Percentiles rank a stretch among this genome's conserved stretches.
These are phyloP conservation scores for Exobasidium cylindrosporum DNA, from an alignment of 1,284 basidiomycete genomes.

Conservation along the genomic window DNA sequence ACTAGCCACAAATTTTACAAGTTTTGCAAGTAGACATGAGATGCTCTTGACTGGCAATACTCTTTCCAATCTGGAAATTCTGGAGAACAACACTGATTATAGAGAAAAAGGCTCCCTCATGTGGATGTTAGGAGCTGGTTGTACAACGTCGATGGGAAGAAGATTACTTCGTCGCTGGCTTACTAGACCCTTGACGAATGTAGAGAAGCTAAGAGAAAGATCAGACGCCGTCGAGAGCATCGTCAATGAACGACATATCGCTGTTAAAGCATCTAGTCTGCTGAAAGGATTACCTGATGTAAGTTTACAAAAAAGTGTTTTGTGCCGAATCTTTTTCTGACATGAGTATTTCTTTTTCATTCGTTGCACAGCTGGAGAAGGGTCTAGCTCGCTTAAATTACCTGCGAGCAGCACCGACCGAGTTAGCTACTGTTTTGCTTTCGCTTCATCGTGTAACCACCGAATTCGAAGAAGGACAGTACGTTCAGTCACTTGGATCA, in stretches of 20 bases:
- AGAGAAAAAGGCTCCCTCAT: constrained; percentile 74
- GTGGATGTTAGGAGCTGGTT: constrained; percentile 72
- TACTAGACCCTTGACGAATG: constrained; percentile 75
- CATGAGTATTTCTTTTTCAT: not conserved
- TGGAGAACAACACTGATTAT: constrained; percentile 65
- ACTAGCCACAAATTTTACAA: constrained; percentile 60
- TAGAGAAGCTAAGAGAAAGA: constrained; percentile 66
- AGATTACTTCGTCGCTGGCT: constrained; percentile 82
- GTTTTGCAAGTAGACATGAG: constrained; percentile 72
- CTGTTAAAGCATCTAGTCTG: not conserved
- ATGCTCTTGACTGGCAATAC: constrained; percentile 90
- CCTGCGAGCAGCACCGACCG: constrained; percentile 74
- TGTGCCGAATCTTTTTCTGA: constrained; percentile 55
- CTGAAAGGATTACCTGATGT: not conserved
- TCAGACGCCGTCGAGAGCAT: constrained; percentile 63
- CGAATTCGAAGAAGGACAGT: constrained; percentile 63
- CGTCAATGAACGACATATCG: not conserved
- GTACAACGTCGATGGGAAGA: constrained; percentile 82
- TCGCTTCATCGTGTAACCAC: constrained; percentile 72
- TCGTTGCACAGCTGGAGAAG: constrained; percentile 66
- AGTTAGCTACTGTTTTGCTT: constrained; percentile 73
- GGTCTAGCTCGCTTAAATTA: constrained; percentile 87
- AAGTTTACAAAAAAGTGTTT: constrained; percentile 70
- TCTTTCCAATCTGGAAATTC: constrained; percentile 67
- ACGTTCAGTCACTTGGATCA: constrained; percentile 59